Base-by-base conservation (phyloP, 2,329 filamentous ascomycete genomes). In the Cladophialophora psammophila region DNA sequence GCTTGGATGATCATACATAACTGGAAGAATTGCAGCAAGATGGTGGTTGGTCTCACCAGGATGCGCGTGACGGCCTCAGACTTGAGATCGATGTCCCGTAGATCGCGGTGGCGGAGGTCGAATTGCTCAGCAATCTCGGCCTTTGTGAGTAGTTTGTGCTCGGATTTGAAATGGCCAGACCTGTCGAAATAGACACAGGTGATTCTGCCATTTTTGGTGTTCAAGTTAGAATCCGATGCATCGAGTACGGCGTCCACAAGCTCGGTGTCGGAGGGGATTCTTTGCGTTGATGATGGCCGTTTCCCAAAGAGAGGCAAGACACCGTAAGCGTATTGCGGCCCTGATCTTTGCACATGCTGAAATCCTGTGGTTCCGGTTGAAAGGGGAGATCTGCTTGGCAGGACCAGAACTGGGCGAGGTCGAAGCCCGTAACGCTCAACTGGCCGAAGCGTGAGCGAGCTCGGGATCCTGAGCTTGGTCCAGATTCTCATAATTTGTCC, bases 21-120 rank as follows among this genome's bases (percentile, higher is more conserved):
- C 56, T 75, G 74, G 64, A 79, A 79, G 31, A 79, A 69, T 61
- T 78, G 76, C 26, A 79, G 68, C 4, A 79, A 69, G 38, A 79
- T 75, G 3, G 76, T 75, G 2, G 60, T 68, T 0, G 75, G 75
- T 6, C 77, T 73, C 35, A 79, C 71, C 18, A 79, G 65, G 35
- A 79, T 73, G 63, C 78, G 76, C 3, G 77, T 77, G 35, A 77
- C 72, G 1, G 76, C 75, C 35, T 75, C 72, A 0, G 77, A 78
- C 3, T 73, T 71, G 15, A 78, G 73, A 45, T 79, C 77, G 6
- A 78, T 73, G 42, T 72, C 73, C 4, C 77, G 75, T 40, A 79
- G 65, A 69, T 79, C 77, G 1, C 77, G 77, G 36, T 70, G 63
- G n/a, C 65, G 65, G 9, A 70, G 63, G 18, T 70, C 68, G 55